Evolutionary conservation across 208 protist genomes (phyloP).

Genomic region (Hexamita inflata): DNA sequence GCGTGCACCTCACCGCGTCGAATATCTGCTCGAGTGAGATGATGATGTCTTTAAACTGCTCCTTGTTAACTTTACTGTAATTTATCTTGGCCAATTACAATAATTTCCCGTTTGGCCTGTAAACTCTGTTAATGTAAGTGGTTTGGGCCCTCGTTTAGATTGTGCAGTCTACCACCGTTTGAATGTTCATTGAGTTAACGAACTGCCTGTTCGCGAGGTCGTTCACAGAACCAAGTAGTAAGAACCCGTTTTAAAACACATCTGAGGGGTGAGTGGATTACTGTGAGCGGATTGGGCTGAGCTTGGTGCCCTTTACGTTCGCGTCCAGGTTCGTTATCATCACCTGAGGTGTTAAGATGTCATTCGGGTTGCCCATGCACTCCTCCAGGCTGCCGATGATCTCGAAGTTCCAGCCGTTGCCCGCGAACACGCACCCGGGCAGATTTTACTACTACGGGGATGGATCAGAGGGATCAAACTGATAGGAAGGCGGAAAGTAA

Average conservation of each 20-base stretch:
- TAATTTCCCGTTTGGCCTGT: not conserved
- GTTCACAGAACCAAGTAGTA: not conserved
- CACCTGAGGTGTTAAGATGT: conserved; percentile 2
- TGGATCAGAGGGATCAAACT: not conserved
- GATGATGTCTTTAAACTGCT: not conserved
- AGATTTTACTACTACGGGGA: too few species aligned
- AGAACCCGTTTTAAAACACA: not conserved
- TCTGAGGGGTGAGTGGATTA: not conserved
- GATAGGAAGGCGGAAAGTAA: conserved; percentile 1
- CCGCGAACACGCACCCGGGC: too few species aligned
- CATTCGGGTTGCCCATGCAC: not conserved
- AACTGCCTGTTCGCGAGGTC: not conserved
- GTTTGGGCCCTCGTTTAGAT: too few species aligned
- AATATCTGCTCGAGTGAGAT: not conserved
- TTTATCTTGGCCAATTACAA: not conserved
- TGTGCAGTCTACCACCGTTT: not conserved
- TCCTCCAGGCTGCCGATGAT: not conserved
- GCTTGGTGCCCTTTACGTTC: not conserved
- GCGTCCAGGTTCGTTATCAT: not conserved
- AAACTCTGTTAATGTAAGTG: not conserved
- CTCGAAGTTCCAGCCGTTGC: not conserved
- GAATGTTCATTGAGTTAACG: not conserved
- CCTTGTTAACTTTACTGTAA: not conserved
- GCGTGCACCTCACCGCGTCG: not conserved
- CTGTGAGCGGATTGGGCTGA: not conserved